Evolutionary conservation across 2,329 filamentous ascomycete species (phyloP).

Genomic region (Boeremia lycopersici): DNA sequence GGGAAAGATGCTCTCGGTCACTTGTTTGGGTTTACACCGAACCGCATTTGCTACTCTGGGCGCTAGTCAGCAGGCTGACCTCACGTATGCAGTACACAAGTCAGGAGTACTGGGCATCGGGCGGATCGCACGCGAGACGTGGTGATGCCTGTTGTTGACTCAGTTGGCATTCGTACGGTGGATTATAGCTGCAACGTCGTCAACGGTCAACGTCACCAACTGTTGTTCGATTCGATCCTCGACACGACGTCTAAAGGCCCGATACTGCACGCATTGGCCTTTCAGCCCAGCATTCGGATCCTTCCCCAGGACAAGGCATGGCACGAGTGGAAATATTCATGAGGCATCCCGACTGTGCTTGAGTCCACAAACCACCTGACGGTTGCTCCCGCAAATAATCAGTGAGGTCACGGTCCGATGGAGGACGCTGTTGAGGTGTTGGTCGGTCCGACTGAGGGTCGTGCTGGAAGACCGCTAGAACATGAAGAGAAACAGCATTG

Average conservation of each 20-base stretch:
- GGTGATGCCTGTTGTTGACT: neutral
- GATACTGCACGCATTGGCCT: neutral
- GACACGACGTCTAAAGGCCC: constrained; percentile 4
- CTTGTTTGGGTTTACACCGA: neutral
- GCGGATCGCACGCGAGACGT: constrained; percentile 2
- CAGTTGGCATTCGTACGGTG: neutral
- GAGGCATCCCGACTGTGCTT: neutral
- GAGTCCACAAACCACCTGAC: neutral
- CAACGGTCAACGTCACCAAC: neutral
- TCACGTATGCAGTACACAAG: neutral
- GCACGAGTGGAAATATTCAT: neutral
- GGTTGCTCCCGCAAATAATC: constrained; percentile 10
- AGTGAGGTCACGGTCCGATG: constrained; percentile 2
- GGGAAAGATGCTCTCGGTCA: neutral
- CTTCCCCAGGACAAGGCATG: constrained; percentile 1
- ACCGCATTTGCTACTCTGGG: neutral
- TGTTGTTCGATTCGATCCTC: constrained; percentile 8
- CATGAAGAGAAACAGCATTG: neutral
- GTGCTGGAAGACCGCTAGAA: constrained; percentile 18
- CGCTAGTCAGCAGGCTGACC: constrained; percentile 2
- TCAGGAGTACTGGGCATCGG: neutral
- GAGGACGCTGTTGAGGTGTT: constrained; percentile 9
- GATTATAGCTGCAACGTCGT: neutral
- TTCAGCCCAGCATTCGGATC: neutral
- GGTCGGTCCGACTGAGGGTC: constrained; percentile 10